Evolutionary conservation across 352 stramenopile species (phyloP), one percentile per base, ranked within the genome.

Genomic region (Pythium periplocum): DNA sequence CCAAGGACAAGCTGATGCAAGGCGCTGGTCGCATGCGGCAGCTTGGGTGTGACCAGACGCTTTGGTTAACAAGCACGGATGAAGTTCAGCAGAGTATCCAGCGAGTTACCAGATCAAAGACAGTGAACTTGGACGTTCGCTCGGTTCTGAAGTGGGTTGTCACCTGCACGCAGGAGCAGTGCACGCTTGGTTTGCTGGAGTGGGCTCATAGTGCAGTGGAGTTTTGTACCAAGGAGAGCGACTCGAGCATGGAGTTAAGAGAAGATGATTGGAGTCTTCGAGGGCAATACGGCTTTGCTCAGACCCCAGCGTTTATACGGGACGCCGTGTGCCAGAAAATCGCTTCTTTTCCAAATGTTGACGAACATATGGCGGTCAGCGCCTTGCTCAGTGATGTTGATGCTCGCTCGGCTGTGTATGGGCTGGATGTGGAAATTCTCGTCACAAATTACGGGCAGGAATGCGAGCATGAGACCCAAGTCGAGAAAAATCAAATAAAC

Each of bases 1-100:
- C 80, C 0, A 98, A 97, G 50, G 91, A 97, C 59, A 97, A 97
- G 50, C 53, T 97, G 2, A 96, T 97, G 87, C 90, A 97, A 64
- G 89, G 85, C 12, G 86, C 86, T 2, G 89, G 87, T 5, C 78
- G 90, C 0, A 83, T 97, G 69, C 67, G 89, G 1, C 79, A 90
- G 45, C 75, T 98, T 1, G 84, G 78, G 6, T 70, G 62, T 0
- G 43, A 70, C 11, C 83, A 97, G 55, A 83, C 64, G 8, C 62
- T 98, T 0, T 75, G 77, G 58, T 62, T 96, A 11, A 70, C 72
- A 8, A 82, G 75, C 52, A 83, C 84, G 5, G 52, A 63, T 11
- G 86, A 97, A 37, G 73, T 97, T 3, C 68, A 66, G 39, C 67
- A 80, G 44, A 73, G 63, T 57, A 70, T 85, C 17, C 17, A 26